Percentiles rank a stretch among this genome's conserved stretches.
These are phyloP conservation scores for Handroanthus guayacan DNA, from an alignment of 257 asterid species.

Conservation along the genomic window DNA sequence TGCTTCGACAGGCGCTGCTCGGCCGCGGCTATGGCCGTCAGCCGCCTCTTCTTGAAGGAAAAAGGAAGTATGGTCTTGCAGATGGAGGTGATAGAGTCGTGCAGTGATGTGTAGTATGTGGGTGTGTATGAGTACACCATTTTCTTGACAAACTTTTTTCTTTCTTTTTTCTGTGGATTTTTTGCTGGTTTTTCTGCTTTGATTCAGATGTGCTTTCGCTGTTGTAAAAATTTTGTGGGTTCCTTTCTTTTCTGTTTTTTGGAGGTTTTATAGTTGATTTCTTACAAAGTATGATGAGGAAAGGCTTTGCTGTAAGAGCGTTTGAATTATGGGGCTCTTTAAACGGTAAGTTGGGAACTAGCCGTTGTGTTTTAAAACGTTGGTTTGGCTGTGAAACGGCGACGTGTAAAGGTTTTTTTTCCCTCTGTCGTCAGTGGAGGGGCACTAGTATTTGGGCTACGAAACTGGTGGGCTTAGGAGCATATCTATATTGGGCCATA, in stretches of 20 bases:
- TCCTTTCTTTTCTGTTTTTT: neutral
- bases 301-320: conserved; percentile 38
- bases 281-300: conserved; percentile 34
- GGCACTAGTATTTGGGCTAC: neutral
- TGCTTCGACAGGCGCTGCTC: conserved; percentile 83
- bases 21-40: conserved; percentile 91
- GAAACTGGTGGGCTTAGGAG: neutral
- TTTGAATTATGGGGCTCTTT: conserved; percentile 37
- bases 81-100: conserved; percentile 84
- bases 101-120: conserved; percentile 81
- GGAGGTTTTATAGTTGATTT: conserved; percentile 33
- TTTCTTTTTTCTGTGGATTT: neutral
- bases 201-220: conserved; percentile 15
- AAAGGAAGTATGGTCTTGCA: conserved; percentile 89
- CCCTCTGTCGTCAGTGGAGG: neutral
- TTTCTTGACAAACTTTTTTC: conserved; percentile 29
- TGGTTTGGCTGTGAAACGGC: conserved; percentile 35
- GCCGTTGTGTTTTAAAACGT: conserved; percentile 68
- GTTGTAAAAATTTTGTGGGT: neutral
- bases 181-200: neutral
- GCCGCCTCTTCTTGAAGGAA: conserved; percentile 80
- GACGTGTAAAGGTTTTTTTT: conserved; percentile 22
- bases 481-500: neutral
- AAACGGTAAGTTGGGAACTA: conserved; percentile 56
- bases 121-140: conserved; percentile 87